A percentile compares a stretch with the other conserved stretches of the same genome.
Conservation (phyloP, 352 stramenopile species). For the Phytophthora fragariaefolia region DNA sequence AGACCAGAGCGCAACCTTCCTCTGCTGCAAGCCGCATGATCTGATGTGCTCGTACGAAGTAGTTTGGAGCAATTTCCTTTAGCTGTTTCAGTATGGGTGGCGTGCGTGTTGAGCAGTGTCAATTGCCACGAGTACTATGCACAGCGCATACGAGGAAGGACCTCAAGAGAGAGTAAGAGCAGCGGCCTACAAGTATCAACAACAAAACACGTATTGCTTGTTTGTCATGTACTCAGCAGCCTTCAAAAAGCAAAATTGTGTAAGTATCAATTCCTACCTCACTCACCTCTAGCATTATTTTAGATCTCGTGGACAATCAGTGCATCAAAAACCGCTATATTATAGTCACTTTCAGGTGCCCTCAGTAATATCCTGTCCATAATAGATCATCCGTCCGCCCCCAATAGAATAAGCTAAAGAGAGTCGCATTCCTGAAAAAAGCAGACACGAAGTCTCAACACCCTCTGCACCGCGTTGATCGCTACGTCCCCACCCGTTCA, state of each 20-base stretch:
- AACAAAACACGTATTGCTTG: not conserved
- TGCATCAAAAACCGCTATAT: conserved; percentile 38
- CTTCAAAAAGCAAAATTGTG: too few species aligned
- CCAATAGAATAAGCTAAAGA: conserved; percentile 39
- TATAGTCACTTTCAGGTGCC: conserved; percentile 31
- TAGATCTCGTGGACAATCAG: not conserved
- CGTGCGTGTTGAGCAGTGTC: conserved; percentile 19
- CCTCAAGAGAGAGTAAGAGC: conserved; percentile 10
- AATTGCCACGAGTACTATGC: conserved; percentile 13
- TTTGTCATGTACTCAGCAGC: too few species aligned
- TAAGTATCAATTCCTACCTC: too few species aligned
- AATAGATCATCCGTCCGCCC: conserved; percentile 32
- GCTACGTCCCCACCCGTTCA: not conserved
- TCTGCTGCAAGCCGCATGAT: conserved; percentile 7
- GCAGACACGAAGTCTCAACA: too few species aligned
- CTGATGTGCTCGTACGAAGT: conserved; percentile 19
- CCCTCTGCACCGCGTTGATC: too few species aligned
- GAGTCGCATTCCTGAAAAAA: too few species aligned
- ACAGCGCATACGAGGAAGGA: conserved; percentile 15
- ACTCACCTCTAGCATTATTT: too few species aligned
- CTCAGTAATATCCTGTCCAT: conserved; percentile 34
- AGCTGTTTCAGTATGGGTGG: conserved; percentile 18
- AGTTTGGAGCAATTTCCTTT: conserved; percentile 30
- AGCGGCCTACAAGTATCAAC: conserved; percentile 19
- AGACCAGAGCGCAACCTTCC: conserved; percentile 16